Evolutionary conservation across 2,329 filamentous ascomycete species (phyloP), one percentile per base, ranked within the genome.

Genomic region (Cercospora citrullina): DNA sequence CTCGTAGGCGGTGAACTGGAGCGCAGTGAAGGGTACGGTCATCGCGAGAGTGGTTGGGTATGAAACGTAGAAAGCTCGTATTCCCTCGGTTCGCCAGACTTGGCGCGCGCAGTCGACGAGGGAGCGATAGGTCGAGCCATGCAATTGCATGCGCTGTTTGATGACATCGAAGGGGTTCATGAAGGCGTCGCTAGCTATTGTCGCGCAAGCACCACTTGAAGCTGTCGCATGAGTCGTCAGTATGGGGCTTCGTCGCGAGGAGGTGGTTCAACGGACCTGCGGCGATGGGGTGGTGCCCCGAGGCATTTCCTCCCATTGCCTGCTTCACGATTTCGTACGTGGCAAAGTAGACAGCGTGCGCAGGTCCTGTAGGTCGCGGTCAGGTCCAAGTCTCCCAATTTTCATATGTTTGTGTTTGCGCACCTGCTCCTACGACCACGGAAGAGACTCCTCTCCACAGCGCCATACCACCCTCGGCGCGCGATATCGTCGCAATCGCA

Each of bases 161-260:
- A 99, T 97, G 70, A 99, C 95, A 83, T 99, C 95, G 79, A 99
- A 99, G 23, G 95, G 95, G 78, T 98, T 99, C 95, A 99, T 99
- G 73, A 99, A 88, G 64, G 95, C 95, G 84, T 99, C 95, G 79
- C 94, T 97, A 39, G 94, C 92, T 79, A 98, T 97, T 7, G 95
- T 98, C 72, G 95, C 95, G 75, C 92, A 92, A 69, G 95, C 94
- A 81, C 95, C 95, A 78, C 93, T 97, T 71, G 93, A 90, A 70
- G 93, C 95, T 97, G 78, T 39, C 23, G 36, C 23, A 28, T 61
- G 45, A 30, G n/a, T 26, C 59, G 63, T 71, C 28, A 71, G 69
- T 68, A 51, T 14, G 33, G 8, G 28, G 14, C 39, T 30, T 12
- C 33, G 18, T 16, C 14, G 21, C 18, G 31, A 21, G 26, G 61